Evolutionary conservation across 2,329 filamentous ascomycete genomes (phyloP), one percentile per base, ranked within the genome.

Genomic region (Exophiala sideris): DNA sequence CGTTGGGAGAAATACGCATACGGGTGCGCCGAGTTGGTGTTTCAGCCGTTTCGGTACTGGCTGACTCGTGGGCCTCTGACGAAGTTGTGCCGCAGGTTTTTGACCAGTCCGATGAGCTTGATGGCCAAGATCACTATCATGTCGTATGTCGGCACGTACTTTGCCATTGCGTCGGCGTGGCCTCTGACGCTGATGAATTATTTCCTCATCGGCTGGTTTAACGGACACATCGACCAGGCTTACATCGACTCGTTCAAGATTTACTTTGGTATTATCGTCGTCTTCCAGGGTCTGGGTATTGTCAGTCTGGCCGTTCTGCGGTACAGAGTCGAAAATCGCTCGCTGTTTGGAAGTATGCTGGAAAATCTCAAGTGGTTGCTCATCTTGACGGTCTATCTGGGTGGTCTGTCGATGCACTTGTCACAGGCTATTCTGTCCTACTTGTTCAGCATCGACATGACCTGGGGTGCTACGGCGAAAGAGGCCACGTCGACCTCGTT

Each of bases 1-100:
- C 85, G 88, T 52, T 92, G 89, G 88, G 88, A 92, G 67, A 92
- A 92, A 71, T 91, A 91, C 68, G 89, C 88, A 2, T 91, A 90
- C 64, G 88, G 88, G 34, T 91, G 89, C 71, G 89, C 88, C 69
- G 88, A 91, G 73, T 77, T 92, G 52, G 77, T 92, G 52, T 92
- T 94, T 75, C 81, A 92, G 67, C 89, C 88, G 3, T 76, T 92
- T 56, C 80, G 81, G 56, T 84, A 83, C 62, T 92, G 89, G 89
- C 69, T 83, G 39, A 84, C 79, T 67, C 81, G 79, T 12, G 89
- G 89, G 0, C 89, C 89, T 21, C 88, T 92, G 68, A 92, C 89
- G 3, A 84, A 85, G 18, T 79, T 92, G 4, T 92, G 92, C 79
- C 80, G 84, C 57, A 79, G 74, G 50, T 92, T 92, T 74, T 70